Evolutionary conservation across 1,284 basidiomycete species (phyloP).

Genomic region (Rhizopogon hawkerae): DNA sequence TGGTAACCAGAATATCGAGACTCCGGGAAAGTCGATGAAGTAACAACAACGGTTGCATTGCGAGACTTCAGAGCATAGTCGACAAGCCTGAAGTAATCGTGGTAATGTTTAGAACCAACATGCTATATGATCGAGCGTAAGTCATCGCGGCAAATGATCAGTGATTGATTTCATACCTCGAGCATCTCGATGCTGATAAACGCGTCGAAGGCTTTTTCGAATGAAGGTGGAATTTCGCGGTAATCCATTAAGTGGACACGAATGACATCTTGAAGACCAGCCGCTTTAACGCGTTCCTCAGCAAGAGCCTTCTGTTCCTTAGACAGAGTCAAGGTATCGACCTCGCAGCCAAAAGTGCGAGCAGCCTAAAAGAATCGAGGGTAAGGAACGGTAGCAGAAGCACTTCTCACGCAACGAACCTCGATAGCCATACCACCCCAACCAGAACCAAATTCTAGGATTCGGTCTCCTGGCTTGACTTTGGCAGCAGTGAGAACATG

Average conservation of each 20-base stretch:
- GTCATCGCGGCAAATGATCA: constrained; percentile 8
- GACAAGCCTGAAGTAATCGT: constrained; percentile 73
- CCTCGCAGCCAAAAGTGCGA: constrained; percentile 63
- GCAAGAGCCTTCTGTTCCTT: constrained; percentile 81
- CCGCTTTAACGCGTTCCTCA: constrained; percentile 68
- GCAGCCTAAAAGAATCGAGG: constrained; percentile 43
- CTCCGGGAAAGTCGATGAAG: constrained; percentile 81
- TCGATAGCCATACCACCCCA: constrained; percentile 90
- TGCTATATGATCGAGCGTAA: constrained; percentile 32
- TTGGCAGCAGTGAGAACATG: constrained; percentile 72
- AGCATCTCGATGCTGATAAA: constrained; percentile 91
- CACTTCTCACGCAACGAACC: constrained; percentile 30
- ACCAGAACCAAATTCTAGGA: constrained; percentile 88
- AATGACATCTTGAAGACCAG: constrained; percentile 64
- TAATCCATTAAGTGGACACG: constrained; percentile 86
- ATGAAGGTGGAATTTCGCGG: constrained; percentile 67
- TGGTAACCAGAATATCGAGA: constrained; percentile 60
- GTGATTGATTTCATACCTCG: constrained; percentile 43
- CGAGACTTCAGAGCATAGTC: constrained; percentile 71
- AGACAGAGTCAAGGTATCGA: constrained; percentile 83
- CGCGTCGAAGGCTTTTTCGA: constrained; percentile 76
- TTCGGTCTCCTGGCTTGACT: constrained; percentile 67
- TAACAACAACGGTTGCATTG: constrained; percentile 66
- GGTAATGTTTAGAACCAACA: constrained; percentile 63
- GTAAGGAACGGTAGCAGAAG: constrained; percentile 6